These are phyloP conservation scores for Strombidium stylifer DNA, from an alignment of 73 alveolate genomes.

Conservation along the genomic window DNA sequence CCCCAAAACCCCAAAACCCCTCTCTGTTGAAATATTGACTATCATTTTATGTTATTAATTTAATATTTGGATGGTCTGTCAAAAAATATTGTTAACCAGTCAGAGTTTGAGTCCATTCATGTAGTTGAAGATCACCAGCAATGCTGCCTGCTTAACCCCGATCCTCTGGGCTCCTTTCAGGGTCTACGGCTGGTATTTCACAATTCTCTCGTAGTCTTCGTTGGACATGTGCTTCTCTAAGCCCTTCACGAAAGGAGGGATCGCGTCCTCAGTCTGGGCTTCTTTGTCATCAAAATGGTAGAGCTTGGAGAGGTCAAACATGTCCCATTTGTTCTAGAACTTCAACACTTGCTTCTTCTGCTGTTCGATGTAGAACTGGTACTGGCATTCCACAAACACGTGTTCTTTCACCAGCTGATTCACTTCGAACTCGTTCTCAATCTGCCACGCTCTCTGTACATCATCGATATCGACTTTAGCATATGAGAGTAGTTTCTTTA, in stretches of 20 bases:
- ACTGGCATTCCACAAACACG: slow-evolving; percentile 36
- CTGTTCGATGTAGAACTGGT: slow-evolving; percentile 10
- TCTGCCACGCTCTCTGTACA: slow-evolving; percentile 21
- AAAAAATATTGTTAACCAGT: too few species aligned
- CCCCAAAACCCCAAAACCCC: too few species aligned
- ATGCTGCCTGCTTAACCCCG: slow-evolving; percentile 7
- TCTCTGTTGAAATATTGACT: too few species aligned
- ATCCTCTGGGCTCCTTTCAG: slow-evolving; percentile 27
- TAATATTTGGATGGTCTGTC: too few species aligned
- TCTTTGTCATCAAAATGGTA: slow-evolving; percentile 2
- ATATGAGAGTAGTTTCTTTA: slow-evolving; percentile 25
- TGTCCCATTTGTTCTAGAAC: background rate
- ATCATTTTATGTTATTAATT: too few species aligned
- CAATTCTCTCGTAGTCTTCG: slow-evolving; percentile 28
- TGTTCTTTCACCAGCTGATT: slow-evolving; percentile 26
- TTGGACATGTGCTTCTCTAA: background rate
- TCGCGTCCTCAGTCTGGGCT: background rate
- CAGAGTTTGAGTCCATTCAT: too few species aligned
- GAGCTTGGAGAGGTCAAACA: background rate
- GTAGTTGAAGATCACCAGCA: too few species aligned
- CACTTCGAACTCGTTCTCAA: slow-evolving; percentile 5
- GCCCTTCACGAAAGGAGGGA: background rate
- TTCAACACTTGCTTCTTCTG: background rate
- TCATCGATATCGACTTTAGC: slow-evolving; percentile 23
- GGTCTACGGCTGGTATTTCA: slow-evolving; percentile 25